Percentiles rank a stretch among this genome's conserved stretches.
These are phyloP conservation scores for Lentinula lateritia DNA, from an alignment of 768 basidiomycete genomes.

Conservation along the genomic window DNA sequence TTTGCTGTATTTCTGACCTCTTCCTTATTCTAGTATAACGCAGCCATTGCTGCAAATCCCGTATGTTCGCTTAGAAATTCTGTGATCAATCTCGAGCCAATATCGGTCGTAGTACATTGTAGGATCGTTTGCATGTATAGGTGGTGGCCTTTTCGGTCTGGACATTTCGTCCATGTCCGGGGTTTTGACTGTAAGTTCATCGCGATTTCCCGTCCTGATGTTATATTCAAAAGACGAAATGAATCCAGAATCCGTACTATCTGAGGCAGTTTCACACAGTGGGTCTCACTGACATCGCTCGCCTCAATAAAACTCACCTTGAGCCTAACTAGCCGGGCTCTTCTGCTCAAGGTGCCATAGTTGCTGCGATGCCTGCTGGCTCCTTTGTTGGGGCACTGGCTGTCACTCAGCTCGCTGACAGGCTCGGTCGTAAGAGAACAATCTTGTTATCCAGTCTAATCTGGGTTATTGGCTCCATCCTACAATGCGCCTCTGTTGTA, in stretches of 20 bases:
- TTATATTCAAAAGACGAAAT: not conserved
- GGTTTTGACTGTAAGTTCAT: conserved; percentile 46
- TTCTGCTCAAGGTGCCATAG: conserved; percentile 63
- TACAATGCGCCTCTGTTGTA: conserved; percentile 60
- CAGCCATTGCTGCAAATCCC: conserved; percentile 54
- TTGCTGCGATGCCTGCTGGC: conserved; percentile 76
- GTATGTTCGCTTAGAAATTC: conserved; percentile 20
- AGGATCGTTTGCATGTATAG: conserved; percentile 78
- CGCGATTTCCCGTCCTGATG: not conserved
- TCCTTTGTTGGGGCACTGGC: conserved; percentile 62
- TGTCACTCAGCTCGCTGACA: conserved; percentile 60
- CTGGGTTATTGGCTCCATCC: conserved; percentile 67
- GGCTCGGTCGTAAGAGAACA: conserved; percentile 58
- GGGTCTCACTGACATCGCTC: conserved; percentile 6
- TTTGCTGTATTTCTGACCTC: not conserved
- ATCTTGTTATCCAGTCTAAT: conserved; percentile 63
- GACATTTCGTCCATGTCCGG: conserved; percentile 84
- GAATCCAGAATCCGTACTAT: conserved; percentile 32
- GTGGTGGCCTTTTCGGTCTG: conserved; percentile 73
- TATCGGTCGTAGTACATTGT: conserved; percentile 53
- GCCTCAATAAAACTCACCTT: not conserved
- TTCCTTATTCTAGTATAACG: conserved; percentile 36
- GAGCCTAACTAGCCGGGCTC: conserved; percentile 35
- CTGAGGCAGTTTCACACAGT: conserved; percentile 30
- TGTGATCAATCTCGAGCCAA: not conserved